Evolutionary conservation across 2,329 filamentous ascomycete species (phyloP), one percentile per base, ranked within the genome.

Genomic region (Colletotrichum sp.): DNA sequence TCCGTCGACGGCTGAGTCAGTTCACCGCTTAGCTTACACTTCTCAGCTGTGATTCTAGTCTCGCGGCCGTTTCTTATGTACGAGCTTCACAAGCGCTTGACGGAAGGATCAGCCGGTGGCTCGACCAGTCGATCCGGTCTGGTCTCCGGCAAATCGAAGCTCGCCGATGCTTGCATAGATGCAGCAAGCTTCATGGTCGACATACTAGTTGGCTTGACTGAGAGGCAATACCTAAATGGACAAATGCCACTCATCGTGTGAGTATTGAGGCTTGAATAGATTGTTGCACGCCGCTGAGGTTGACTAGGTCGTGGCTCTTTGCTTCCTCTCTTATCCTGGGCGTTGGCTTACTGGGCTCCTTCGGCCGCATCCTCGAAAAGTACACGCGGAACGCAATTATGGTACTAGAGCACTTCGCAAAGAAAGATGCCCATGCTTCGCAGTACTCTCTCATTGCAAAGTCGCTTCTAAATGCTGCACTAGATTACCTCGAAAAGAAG

Each of bases 11-110:
- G 6, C 34, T n/a, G 8, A 13, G 5, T 10, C 7, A 4, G 8
- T 28, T 28, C 8, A 15, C 13, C 8, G 10, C 3, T 24, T 32
- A 26, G 10, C 49, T 78, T 9, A 75, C 39, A 15, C 5, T 34
- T 8, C 7, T 12, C 9, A 78, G 88, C 89, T 1, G 89, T 91
- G n/a, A 91, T 91, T 84, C 84, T 91, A 5, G 89, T 91, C 0
- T 89, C 89, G 0, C 83, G 89, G 1, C 89, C 89, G 0, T 91
- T 91, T 67, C 83, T 91, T 8, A 90, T 91, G 89, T 90, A 89
- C 65, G 89, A 91, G 79, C 82, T 91, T 5, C 88, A 86, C 67
- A 85, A 85, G 32, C 83, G 89, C 0, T 77, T 90, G 6, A 84
- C 85, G 0, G 87, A 88, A 12, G 81, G 78, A 6, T 76, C 81